Percentiles rank a stretch among this genome's conserved stretches.
phyloP scores from a whole-genome alignment of 345 rosid genomes.

The Melaleuca alternifolia region DNA sequence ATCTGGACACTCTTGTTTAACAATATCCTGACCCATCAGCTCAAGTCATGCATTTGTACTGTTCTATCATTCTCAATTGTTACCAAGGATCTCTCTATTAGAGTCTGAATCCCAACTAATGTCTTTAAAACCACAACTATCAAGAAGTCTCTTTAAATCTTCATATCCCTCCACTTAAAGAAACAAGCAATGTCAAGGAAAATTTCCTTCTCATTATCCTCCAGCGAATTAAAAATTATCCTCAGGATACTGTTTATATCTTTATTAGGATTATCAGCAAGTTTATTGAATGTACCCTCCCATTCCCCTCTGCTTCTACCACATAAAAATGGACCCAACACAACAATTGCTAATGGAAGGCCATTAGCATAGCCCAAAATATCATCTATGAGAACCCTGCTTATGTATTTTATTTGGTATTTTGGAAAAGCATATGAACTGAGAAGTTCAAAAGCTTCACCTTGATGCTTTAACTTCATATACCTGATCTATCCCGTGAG shows the following conservation, averaged over 20 bases:
- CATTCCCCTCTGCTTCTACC: background rate
- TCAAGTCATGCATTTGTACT: too few species aligned
- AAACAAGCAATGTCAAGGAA: constrained; percentile 15
- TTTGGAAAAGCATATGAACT: constrained; percentile 2
- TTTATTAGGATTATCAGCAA: too few species aligned
- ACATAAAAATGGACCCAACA: constrained; percentile 3
- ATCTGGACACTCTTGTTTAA: constrained; percentile 3
- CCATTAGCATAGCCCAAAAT: constrained; percentile 1
- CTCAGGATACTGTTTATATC: too few species aligned
- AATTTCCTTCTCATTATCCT: background rate
- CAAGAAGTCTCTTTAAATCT: background rate
- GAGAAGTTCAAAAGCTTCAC: constrained; percentile 5
- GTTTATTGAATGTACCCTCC: background rate
- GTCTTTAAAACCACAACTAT: background rate
- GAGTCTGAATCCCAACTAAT: background rate
- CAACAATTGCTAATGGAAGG: constrained; percentile 2
- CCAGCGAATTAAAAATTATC: too few species aligned
- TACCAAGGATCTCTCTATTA: too few species aligned
- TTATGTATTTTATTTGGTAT: background rate
- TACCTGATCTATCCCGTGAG: background rate
- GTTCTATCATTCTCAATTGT: too few species aligned
- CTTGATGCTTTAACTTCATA: background rate
- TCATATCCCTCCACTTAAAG: background rate
- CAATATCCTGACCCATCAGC: constrained; percentile 17
- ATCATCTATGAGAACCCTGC: background rate